These are phyloP conservation scores for Auricularia heimuer DNA, from an alignment of 768 basidiomycete genomes.

Conservation along the genomic window DNA sequence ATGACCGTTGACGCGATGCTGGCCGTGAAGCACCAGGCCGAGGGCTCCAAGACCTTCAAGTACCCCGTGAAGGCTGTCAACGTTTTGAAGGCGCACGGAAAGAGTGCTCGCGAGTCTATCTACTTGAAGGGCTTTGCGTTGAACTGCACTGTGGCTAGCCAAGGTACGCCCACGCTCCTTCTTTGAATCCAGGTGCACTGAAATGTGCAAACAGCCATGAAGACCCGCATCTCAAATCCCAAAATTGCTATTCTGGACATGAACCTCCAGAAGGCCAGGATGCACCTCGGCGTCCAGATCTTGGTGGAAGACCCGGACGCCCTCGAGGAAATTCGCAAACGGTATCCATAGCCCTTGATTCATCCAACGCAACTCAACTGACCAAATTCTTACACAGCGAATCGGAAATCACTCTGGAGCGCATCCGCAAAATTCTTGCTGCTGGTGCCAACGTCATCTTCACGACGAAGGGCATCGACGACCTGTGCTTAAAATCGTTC, in stretches of 20 bases:
- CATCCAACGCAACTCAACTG: neutral
- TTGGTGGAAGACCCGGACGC: conserved; percentile 94
- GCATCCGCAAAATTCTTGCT: conserved; percentile 90
- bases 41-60: conserved; percentile 52
- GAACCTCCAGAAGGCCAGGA: conserved; percentile 89
- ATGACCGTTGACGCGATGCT: conserved; percentile 99
- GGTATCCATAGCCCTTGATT: conserved; percentile 34
- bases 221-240: conserved; percentile 82
- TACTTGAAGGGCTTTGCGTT: conserved; percentile 95
- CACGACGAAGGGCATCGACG: conserved; percentile 98
- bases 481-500: conserved; percentile 95
- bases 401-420: conserved; percentile 89
- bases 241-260: conserved; percentile 99
- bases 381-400: conserved; percentile 44
- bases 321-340: conserved; percentile 88
- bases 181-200: neutral
- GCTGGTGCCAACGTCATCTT: conserved; percentile 94
- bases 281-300: conserved; percentile 97
- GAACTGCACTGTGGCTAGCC: conserved; percentile 97
- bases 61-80: conserved; percentile 99
- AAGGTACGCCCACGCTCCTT: conserved; percentile 50
- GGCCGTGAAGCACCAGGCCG: conserved; percentile 53
- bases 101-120: conserved; percentile 87
- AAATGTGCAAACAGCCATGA: conserved; percentile 65
- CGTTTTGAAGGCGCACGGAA: conserved; percentile 93